These are phyloP conservation scores for Backusella westeae DNA, from an alignment of 192 early-diverging fungal species.

Conservation along the genomic window DNA sequence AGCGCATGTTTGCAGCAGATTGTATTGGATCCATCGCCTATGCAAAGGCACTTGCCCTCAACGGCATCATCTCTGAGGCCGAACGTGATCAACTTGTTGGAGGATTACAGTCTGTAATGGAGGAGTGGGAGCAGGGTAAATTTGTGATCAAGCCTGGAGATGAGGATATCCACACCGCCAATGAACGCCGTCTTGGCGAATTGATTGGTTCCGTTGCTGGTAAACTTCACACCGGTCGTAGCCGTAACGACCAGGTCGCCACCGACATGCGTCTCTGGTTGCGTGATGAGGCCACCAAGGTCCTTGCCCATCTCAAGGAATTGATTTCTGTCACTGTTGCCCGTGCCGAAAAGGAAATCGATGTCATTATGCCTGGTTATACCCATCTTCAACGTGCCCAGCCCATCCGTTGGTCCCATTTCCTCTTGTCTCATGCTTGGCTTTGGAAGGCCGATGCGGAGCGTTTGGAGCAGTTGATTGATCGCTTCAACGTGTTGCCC, in stretches of 20 bases:
- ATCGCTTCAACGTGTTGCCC: slow-evolving; percentile 82
- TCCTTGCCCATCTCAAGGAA: slow-evolving; percentile 69
- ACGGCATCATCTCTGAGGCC: slow-evolving; percentile 71
- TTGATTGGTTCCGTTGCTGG: slow-evolving; percentile 89
- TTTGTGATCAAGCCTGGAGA: slow-evolving; percentile 79
- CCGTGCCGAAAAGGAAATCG: slow-evolving; percentile 86
- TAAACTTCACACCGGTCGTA: slow-evolving; percentile 96
- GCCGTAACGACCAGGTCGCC: slow-evolving; percentile 97
- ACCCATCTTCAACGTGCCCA: slow-evolving; percentile 99
- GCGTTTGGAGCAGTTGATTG: slow-evolving; percentile 77
- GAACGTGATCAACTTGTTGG: slow-evolving; percentile 71
- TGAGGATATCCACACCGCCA: slow-evolving; percentile 99
- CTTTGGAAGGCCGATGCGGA: slow-evolving; percentile 85
- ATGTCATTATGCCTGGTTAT: slow-evolving; percentile 98
- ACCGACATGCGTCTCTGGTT: slow-evolving; percentile 97
- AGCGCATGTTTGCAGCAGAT: slow-evolving; percentile 90
- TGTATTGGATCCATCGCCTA: slow-evolving; percentile 87
- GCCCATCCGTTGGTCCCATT: slow-evolving; percentile 97
- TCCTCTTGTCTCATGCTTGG: slow-evolving; percentile 89
- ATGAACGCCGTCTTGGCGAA: slow-evolving; percentile 93
- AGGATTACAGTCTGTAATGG: slow-evolving; percentile 73
- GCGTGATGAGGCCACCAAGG: slow-evolving; percentile 68
- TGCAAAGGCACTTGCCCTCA: slow-evolving; percentile 71
- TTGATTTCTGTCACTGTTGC: slow-evolving; percentile 70
- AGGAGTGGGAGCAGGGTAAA: slow-evolving; percentile 76